Evolutionary conservation across 2,329 filamentous ascomycete species (phyloP), one percentile per base, ranked within the genome.

Genomic region (Paracamarosporium sp.): DNA sequence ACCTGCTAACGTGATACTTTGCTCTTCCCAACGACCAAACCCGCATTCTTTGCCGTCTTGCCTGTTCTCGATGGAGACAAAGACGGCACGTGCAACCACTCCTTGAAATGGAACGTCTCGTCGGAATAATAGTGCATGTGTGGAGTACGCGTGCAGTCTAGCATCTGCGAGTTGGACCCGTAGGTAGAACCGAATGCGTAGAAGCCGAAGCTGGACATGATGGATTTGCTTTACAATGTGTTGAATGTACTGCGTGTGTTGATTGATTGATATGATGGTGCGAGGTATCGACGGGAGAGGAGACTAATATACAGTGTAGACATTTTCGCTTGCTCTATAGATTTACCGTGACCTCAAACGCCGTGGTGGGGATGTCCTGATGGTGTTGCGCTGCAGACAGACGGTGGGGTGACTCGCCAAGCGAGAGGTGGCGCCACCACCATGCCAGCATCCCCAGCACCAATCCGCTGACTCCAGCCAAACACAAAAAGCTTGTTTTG

Each of bases 251-350:
- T 20, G 17, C 15, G 13, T 38, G 24, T 38, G 24, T 24, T n/a
- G 31, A 41, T 17, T 30, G 36, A 15, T 7, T 38, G 27, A 8
- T 20, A 22, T 53, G 46, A 25, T 7, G 30, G 33, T 36, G 25
- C 33, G 33, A 44, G 41, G 27, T 56, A 50, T 40, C 56, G 30
- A 46, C 2, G 28, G 47, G 57, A 62, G 61, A 61, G 59, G 59
- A 59, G 57, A 58, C 57, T 67, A 67, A 53, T 67, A 61, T 67
- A 67, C 64, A 67, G 25, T 50, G 46, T 43, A n/a, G 46, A 35
- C 24, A 30, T 36, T n/a, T 28, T 25, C 48, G 25, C 31, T 44
- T 40, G 30, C 50, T 45, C 47, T 55, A 53, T 58, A 52, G 62
- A 60, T 59, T 50, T 36, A 55, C 27, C 27, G 36, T 36, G 25